These are phyloP conservation scores for Trichoderma guizhouense DNA, from an alignment of 2,329 filamentous ascomycete species.

Conservation along the genomic window DNA sequence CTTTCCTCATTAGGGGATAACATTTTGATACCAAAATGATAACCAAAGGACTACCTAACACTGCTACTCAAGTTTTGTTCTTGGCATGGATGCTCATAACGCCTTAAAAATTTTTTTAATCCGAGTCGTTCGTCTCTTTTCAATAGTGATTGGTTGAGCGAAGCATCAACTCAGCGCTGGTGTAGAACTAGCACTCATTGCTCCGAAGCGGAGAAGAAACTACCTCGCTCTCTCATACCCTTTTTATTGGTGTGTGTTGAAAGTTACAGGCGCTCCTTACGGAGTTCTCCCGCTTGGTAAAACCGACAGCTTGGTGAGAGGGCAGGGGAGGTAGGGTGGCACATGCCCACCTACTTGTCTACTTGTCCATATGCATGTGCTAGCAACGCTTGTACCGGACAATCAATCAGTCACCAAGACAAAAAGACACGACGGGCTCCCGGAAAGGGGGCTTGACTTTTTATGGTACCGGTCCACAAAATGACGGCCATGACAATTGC, in stretches of 20 bases:
- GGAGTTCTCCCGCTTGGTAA: conserved; percentile 4
- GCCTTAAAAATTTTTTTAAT: neutral
- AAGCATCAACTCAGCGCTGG: neutral
- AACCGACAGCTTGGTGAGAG: conserved; percentile 15
- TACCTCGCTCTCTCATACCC: neutral
- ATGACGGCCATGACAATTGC: conserved; percentile 4
- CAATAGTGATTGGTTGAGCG: neutral
- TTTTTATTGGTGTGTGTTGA: neutral
- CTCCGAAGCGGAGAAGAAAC: neutral
- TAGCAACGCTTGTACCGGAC: neutral
- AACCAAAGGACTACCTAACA: neutral
- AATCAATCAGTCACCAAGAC: neutral
- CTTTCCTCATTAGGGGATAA: neutral
- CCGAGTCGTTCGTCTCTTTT: neutral
- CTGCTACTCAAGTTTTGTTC: neutral
- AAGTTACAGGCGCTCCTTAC: neutral
- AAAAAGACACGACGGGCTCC: neutral
- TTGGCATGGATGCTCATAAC: neutral
- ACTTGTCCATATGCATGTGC: conserved; percentile 12
- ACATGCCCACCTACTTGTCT: neutral
- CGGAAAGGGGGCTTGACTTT: neutral
- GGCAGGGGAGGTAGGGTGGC: conserved; percentile 2
- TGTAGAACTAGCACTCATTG: neutral
- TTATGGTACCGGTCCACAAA: conserved; percentile 14
- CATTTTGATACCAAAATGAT: too few species aligned